Evolutionary conservation across 1,139 yeast species (phyloP).

Genomic region (Candida sanyaensis): DNA sequence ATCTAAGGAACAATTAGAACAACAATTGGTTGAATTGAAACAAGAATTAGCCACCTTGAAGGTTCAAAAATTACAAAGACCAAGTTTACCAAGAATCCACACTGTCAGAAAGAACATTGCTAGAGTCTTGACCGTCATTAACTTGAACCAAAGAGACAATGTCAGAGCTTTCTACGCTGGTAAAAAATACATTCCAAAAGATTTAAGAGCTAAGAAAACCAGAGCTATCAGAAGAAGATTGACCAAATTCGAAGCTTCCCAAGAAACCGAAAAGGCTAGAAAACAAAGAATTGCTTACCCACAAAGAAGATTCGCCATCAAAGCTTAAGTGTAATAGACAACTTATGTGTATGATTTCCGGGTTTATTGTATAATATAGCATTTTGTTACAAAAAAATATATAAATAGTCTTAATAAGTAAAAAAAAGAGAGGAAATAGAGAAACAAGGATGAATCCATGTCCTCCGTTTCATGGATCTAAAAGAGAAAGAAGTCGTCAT

Average conservation of each 20-base stretch:
- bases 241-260: constrained; percentile 81
- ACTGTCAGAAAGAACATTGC: constrained; percentile 99
- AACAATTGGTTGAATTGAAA: constrained; percentile 93
- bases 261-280: constrained; percentile 84
- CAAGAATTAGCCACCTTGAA: constrained; percentile 95
- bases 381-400: constrained; percentile 3
- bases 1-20: constrained; percentile 95
- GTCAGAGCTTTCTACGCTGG: constrained; percentile 95
- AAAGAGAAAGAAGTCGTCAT: no score
- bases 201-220: constrained; percentile 98
- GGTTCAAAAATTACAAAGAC: constrained; percentile 92
- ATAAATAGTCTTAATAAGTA: constrained; percentile 6
- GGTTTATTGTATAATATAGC: constrained; percentile 7
- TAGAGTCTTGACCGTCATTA: constrained; percentile 95
- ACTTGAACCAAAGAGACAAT: constrained; percentile 94
- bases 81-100: constrained; percentile 92
- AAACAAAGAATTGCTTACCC: constrained; percentile 97
- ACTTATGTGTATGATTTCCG: constrained; percentile 1
- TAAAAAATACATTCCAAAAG: constrained; percentile 98
- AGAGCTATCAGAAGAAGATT: constrained; percentile 99
- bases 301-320: constrained; percentile 97
- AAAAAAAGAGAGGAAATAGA: neutral
- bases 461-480: no score
- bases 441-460: neutral
- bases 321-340: constrained; percentile 65